Percentiles rank a stretch among this genome's conserved stretches.
Evolutionary conservation across 495 filamentous ascomycete genomes (phyloP).

Genomic region (Xylaria acuta): DNA sequence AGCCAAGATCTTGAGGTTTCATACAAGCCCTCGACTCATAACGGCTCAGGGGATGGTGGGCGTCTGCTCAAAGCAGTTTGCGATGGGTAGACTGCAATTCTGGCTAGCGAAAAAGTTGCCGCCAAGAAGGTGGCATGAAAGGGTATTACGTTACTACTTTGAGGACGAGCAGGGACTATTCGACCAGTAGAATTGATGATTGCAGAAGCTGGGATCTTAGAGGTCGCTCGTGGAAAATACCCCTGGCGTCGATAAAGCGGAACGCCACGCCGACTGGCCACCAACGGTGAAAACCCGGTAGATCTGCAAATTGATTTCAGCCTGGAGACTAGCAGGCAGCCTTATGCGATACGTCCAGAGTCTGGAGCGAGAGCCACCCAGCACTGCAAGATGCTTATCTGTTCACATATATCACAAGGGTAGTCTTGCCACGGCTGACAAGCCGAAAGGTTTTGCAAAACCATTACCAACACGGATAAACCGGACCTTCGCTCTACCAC

Average conservation of each 20-base stretch:
- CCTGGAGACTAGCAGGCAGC: background rate
- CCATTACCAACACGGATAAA: constrained; percentile 2
- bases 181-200: constrained; percentile 18
- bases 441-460: background rate
- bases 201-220: constrained; percentile 12
- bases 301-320: background rate
- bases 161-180: constrained; percentile 12
- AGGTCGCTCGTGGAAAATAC: constrained; percentile 12
- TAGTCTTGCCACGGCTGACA: background rate
- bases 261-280: constrained; percentile 14
- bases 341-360: background rate
- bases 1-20: background rate
- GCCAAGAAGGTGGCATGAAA: background rate
- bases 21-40: background rate
- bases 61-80: background rate
- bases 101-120: background rate
- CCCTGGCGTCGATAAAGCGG: constrained; percentile 11
- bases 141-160: constrained; percentile 7
- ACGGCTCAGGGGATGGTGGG: background rate
- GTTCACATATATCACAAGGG: constrained; percentile 1
- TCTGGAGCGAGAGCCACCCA: background rate
- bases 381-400: constrained; percentile 1
- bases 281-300: background rate
- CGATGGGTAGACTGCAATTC: background rate
- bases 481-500: background rate